Evolutionary conservation across 495 filamentous ascomycete species (phyloP).

Genomic region (Apodospora peruviana): DNA sequence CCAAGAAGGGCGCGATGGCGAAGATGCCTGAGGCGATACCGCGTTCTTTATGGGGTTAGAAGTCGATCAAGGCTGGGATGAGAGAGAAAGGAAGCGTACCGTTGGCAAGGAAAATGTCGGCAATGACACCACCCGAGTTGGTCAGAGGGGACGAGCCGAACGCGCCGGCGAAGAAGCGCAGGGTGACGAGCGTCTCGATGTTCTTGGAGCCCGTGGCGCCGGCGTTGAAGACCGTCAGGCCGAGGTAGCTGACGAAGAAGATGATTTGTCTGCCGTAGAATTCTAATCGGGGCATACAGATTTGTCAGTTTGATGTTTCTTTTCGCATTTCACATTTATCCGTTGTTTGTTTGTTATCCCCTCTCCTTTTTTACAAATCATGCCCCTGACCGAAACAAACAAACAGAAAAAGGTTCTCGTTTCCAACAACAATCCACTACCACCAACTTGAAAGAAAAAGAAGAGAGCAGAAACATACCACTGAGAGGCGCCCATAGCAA

Average conservation of each 20-base stretch:
- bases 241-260: constrained; percentile 58
- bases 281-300: constrained; percentile 37
- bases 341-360: not conserved
- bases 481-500: constrained; percentile 59
- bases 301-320: too few species aligned
- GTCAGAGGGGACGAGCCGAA: constrained; percentile 71
- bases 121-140: constrained; percentile 69
- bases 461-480: constrained; percentile 15
- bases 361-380: not conserved
- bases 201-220: constrained; percentile 58
- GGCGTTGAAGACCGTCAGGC: constrained; percentile 64
- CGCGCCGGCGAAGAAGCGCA: constrained; percentile 75
- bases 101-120: constrained; percentile 63
- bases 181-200: constrained; percentile 59
- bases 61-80: not conserved
- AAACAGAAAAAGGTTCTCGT: too few species aligned
- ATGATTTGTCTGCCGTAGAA: constrained; percentile 68
- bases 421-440: too few species aligned
- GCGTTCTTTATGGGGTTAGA: constrained; percentile 39
- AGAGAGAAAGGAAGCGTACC: constrained; percentile 8
- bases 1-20: constrained; percentile 62
- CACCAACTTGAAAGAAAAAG: too few species aligned
- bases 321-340: too few species aligned
- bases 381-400: too few species aligned
- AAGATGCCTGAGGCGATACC: constrained; percentile 62